A percentile compares a stretch with the other conserved stretches of the same genome.
phyloP scores from a whole-genome alignment of 225 moss, liverwort and hornwort species.

The Neckera pumila region DNA sequence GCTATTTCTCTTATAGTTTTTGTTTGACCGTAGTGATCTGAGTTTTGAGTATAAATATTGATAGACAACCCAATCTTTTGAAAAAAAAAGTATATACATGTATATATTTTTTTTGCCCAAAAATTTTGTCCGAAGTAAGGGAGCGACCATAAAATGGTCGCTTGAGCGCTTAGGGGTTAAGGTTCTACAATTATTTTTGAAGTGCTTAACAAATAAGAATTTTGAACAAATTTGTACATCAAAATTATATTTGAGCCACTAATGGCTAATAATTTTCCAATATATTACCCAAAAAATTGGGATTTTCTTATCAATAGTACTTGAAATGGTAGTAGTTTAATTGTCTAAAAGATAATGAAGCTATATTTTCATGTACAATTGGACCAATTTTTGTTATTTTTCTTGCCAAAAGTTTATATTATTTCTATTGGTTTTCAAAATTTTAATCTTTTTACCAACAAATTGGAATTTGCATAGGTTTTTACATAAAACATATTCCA shows the following conservation, averaged over 20 bases:
- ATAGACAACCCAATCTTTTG: no score
- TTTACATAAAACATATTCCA: not conserved
- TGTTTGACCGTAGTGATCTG: no score
- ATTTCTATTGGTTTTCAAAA: not conserved
- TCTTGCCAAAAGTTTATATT: not conserved
- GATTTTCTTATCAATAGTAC: not conserved
- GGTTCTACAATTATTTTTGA: not conserved
- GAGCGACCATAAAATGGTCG: no score
- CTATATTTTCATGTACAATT: not conserved
- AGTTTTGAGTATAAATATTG: no score
- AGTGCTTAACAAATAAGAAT: rapidly evolving
- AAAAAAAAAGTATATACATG: no score
- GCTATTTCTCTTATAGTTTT: no score
- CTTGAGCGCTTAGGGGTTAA: no score
- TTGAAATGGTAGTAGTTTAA: not conserved
- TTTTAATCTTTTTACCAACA: not conserved
- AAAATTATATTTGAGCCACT: not conserved
- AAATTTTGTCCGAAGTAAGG: no score
- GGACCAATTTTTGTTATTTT: no score
- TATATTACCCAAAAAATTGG: rapidly evolving
- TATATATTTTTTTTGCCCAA: no score
- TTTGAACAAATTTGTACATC: not conserved
- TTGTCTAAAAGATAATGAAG: no score
- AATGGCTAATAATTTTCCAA: not conserved
- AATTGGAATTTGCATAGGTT: not conserved